Evolutionary conservation across 306 rosid species (phyloP), one percentile per base, ranked within the genome.

Genomic region (Dryas alaskensis): DNA sequence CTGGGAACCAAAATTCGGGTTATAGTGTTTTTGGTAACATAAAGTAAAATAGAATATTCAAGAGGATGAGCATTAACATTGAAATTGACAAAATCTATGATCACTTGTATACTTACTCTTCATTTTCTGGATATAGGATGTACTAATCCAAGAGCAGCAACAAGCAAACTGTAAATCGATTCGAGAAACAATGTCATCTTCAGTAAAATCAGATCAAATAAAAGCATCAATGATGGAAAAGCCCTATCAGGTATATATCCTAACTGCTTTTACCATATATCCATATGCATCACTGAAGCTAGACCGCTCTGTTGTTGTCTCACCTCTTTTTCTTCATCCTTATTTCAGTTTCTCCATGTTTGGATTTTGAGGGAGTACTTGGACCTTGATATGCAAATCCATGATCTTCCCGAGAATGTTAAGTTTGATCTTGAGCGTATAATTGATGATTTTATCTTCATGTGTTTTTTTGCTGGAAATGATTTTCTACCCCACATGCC

Each of bases 401-500:
- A 49, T 60, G 82, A 82, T 67, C 87, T 79, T 22, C 87, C 89
- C 0, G 69, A 78, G 55, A 60, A 65, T 43, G 4, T 39, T 42
- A 61, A 25, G 60, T 9, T 75, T 12, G 92, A 89, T 6, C 64
- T 79, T 51, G 96, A 89, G 73, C 8, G 87, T 39, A 77, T 81
- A 10, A n/a, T 90, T 47, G 92, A 90, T 60, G 92, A 87, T 46
- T 86, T 90, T 37, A 67, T 90, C 65, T 84, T 87, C 75, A 79
- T 90, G 25, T 86, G 86, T 31, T 81, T 84, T 64, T 84, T 86
- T 31, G 82, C 66, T 12, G 96, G 96, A 63, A 90, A 90, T 79
- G 90, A 87, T 75, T 87, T 90, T 75, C 80, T 90, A 7, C 96
- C 90, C 2, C 89, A 75, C 69, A 66, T 83, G 78, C 96, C 96